Conservation (phyloP, 2,329 filamentous ascomycete species). For the Colletotrichum acutatum region DNA sequence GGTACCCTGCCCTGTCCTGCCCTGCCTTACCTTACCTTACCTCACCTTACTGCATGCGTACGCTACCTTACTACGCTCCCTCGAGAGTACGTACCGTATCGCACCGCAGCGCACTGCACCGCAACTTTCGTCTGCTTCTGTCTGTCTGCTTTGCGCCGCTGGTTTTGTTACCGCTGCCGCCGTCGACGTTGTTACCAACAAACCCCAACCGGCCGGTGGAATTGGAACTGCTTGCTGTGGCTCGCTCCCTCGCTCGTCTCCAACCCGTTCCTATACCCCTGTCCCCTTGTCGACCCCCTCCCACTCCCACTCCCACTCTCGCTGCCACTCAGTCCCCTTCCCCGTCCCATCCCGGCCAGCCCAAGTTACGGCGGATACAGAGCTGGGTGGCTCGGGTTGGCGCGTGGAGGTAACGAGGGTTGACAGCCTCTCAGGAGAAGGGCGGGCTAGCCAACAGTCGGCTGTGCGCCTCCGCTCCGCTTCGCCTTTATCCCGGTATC, state of each 20-base stretch:
- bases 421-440: conserved; percentile 32
- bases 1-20: conserved; percentile 5
- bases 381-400: conserved; percentile 29
- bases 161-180: background rate
- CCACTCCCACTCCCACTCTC: background rate
- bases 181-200: conserved; percentile 14
- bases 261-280: conserved; percentile 20
- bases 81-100: background rate
- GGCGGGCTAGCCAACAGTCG: conserved; percentile 35
- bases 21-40: background rate
- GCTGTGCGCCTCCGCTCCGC: conserved; percentile 35
- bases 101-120: background rate
- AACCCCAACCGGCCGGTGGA: conserved; percentile 20
- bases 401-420: conserved; percentile 30
- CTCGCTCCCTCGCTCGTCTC: conserved; percentile 9
- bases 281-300: conserved; percentile 17
- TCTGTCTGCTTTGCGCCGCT: background rate
- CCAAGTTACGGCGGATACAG: conserved; percentile 31
- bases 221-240: conserved; percentile 17
- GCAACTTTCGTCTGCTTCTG: background rate
- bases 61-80: background rate
- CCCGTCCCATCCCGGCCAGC: conserved; percentile 25
- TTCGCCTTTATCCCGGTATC: conserved; percentile 37
- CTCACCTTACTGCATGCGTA: conserved; percentile 11
- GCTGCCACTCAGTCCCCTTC: conserved; percentile 17